Conservation (phyloP, 2,329 filamentous ascomycete species). For the Pyrenophora tritici-repentis region DNA sequence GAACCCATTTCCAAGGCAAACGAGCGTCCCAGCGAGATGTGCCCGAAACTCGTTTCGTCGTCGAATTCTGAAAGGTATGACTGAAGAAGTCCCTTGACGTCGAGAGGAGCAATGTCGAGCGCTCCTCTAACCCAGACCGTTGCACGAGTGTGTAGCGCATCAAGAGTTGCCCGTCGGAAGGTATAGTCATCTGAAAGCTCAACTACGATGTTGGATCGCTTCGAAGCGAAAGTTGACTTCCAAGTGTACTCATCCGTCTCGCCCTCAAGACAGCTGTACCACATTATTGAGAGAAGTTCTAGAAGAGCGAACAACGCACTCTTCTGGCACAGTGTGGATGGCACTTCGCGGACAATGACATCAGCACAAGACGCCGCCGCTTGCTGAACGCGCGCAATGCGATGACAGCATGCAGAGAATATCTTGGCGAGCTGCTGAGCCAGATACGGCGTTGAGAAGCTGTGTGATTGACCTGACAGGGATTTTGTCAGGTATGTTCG, state of each 20-base stretch:
- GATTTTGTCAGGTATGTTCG: conserved; percentile 80
- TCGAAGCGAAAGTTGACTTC: conserved; percentile 77
- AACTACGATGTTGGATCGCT: conserved; percentile 76
- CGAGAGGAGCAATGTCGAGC: conserved; percentile 83
- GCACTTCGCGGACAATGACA: conserved; percentile 80
- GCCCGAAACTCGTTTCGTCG: conserved; percentile 87
- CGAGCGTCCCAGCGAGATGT: conserved; percentile 88
- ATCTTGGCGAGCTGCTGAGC: conserved; percentile 84
- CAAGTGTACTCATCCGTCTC: conserved; percentile 95
- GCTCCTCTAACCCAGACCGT: conserved; percentile 79
- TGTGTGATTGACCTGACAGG: conserved; percentile 69
- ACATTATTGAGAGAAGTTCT: conserved; percentile 91
- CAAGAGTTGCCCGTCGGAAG: conserved; percentile 78
- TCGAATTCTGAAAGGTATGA: conserved; percentile 96
- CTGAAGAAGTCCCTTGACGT: conserved; percentile 93
- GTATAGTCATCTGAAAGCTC: conserved; percentile 93
- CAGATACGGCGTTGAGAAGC: conserved; percentile 90
- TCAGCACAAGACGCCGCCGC: conserved; percentile 84
- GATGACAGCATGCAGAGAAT: conserved; percentile 89
- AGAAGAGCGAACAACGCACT: conserved; percentile 89
- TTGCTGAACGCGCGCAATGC: conserved; percentile 87
- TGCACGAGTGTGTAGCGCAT: conserved; percentile 75
- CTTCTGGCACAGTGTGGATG: conserved; percentile 87
- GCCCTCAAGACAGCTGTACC: conserved; percentile 89
- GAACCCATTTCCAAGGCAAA: conserved; percentile 94